These are phyloP conservation scores for Mycena pura DNA, from an alignment of 768 basidiomycete species.

Conservation along the genomic window DNA sequence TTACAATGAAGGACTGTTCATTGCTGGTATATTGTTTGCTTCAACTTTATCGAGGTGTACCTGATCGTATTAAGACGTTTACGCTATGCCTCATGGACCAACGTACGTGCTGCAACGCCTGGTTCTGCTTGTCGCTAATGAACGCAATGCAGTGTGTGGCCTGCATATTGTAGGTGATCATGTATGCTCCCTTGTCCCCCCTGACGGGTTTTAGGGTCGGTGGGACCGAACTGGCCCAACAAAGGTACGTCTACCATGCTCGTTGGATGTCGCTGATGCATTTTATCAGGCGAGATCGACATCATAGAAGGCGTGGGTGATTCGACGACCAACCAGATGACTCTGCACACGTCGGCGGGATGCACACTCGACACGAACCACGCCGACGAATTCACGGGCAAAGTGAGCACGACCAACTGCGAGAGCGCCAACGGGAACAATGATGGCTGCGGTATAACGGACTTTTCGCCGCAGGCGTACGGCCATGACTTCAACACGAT, in stretches of 20 bases:
- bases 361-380: slow-evolving; percentile 40
- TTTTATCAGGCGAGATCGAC: slow-evolving; percentile 66
- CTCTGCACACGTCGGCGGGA: slow-evolving; percentile 63
- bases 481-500: slow-evolving; percentile 53
- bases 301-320: slow-evolving; percentile 78
- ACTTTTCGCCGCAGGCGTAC: slow-evolving; percentile 45
- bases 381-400: slow-evolving; percentile 30
- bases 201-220: slow-evolving; percentile 37
- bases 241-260: slow-evolving; percentile 38
- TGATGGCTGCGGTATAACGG: slow-evolving; percentile 57
- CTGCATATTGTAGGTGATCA: slow-evolving; percentile 47
- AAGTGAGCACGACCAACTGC: slow-evolving; percentile 42
- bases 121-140: background rate
- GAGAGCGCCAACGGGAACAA: slow-evolving; percentile 47
- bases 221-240: slow-evolving; percentile 59
- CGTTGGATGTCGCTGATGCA: background rate
- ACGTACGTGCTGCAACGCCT: background rate
- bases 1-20: slow-evolving; percentile 74
- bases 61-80: no score
- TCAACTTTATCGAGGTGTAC: background rate
- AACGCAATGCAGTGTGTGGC: slow-evolving; percentile 56
- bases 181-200: background rate
- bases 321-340: slow-evolving; percentile 63
- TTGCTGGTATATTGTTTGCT: slow-evolving; percentile 49
- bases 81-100: slow-evolving; percentile 68